Evolutionary conservation across 176 grass and related monocot genomes (phyloP), one percentile per base, ranked within the genome.

Genomic region (Aegilops tauschii): DNA sequence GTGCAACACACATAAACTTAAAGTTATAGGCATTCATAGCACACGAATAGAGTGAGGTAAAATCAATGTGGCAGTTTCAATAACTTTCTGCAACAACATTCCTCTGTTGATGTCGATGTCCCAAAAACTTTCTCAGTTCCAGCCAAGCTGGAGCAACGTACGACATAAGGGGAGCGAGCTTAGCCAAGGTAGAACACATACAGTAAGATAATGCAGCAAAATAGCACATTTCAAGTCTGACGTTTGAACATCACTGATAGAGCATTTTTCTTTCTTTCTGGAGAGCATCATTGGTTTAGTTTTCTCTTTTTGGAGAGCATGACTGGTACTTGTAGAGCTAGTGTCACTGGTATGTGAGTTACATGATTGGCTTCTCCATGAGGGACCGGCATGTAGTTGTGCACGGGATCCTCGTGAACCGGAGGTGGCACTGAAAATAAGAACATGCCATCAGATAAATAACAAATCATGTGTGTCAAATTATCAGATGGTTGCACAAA

Each of bases 341-440:
- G 54, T 21, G 7, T 59, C 2, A 59, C 73, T 76, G 34, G 30
- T 8, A 58, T 69, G 29, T 68, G 13, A 18, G 29, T 13, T 14
- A 42, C 4, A 49, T 11, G 44, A 14, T 74, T 58, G 32, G 8
- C 32, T 7, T 36, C 77, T 5, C 40, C 23, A 62, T 66, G 66
- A 1, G 18, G 12, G 12, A 65, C 31, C 23, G 73, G 3, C 21
- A n/a, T n/a, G 4, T 9, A 52, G 44, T 80, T 39, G 31, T 56
- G 61, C 12, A 28, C 23, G 0, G 4, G 17, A 16, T 61, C 47
- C 32, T 3, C 71, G 42, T 69, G 79, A 29, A 6, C 8, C 10
- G 13, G 69, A 35, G 82, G 69, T 80, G 76, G 69, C 69, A 35
- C 82, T 81, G 83, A 16, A 80, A 80, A 83, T 76, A 75, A 81